Evolutionary conservation across 1,284 basidiomycete genomes (phyloP), one percentile per base, ranked within the genome.

Genomic region (Moniliophthora roreri): DNA sequence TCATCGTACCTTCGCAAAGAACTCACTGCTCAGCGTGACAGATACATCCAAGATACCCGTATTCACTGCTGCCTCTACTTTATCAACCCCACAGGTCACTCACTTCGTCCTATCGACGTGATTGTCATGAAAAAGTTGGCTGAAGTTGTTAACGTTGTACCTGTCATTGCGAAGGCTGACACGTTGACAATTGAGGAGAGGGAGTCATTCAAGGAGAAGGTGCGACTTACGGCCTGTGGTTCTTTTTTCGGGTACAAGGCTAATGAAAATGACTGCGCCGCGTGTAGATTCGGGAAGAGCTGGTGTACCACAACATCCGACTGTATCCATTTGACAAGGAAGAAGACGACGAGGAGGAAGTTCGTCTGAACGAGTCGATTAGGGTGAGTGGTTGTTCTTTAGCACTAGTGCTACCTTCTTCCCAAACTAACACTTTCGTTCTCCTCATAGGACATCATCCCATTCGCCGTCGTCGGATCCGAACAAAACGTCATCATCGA

Each of bases 21-120:
- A 78, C 82, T 99, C 58, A 99, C 97, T 4, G 96, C 97, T 5
- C 95, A 95, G 90, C 89, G 97, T 62, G 97, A 99, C 79, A 89
- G 94, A 57, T 93, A 95, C 78, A 99, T 99, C 65, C 90, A 93
- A 68, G 97, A 99, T 76, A 98, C 96, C 18, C 90, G 97, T 58
- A 97, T 99, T 60, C 96, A 99, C 80, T 98, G 95, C 79, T 95
- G 92, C 70, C 73, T 99, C 54, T 99, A 95, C 84, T 98, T 99
- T 77, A 96, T 99, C 81, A 95, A 92, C 74, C 95, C 95, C 18
- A 95, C 95, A 13, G 95, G 95, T 18, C 95, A 97, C 72, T 87
- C 90, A 3, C 83, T 96, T 54, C 89, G 91, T 57, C 85, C 94
- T 23, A 96, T 99, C 67, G 97, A 99, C 67, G 89, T 98, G 47